These are phyloP conservation scores for Extremus antarcticus DNA, from an alignment of 495 filamentous ascomycete genomes.

Conservation along the genomic window DNA sequence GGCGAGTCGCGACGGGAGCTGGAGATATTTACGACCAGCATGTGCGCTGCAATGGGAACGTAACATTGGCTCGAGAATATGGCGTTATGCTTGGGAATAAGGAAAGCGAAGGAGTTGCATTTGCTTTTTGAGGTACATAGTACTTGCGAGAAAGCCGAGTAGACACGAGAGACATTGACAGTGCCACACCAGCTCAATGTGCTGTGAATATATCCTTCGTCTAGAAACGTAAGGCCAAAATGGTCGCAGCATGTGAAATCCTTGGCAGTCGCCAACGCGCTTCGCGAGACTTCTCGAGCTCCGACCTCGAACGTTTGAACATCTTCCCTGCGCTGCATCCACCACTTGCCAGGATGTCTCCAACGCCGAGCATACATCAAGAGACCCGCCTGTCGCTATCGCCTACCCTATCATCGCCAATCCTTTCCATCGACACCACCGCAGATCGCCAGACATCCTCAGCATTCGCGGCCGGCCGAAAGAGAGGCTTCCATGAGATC, in stretches of 20 bases:
- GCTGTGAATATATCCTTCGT: not conserved
- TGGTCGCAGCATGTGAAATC: not conserved
- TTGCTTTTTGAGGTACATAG: not conserved
- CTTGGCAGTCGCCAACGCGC: not conserved
- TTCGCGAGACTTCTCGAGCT: slow-evolving; percentile 2
- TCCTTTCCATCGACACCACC: slow-evolving; percentile 55
- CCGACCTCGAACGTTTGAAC: slow-evolving; percentile 1
- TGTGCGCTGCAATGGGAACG: not conserved
- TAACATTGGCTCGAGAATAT: not conserved
- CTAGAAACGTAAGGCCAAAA: not conserved
- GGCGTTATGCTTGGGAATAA: not conserved
- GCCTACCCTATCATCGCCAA: slow-evolving; percentile 57
- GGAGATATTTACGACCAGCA: not conserved
- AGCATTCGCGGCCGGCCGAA: slow-evolving; percentile 26
- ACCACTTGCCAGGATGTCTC: slow-evolving; percentile 23
- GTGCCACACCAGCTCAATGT: too few relatives aligned
- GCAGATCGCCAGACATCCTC: slow-evolving; percentile 25
- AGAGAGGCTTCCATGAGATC: slow-evolving; percentile 32
- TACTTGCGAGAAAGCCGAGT: not conserved
- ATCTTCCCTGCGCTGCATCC: not conserved
- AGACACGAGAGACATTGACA: too few relatives aligned
- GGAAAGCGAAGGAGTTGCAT: not conserved
- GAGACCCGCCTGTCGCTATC: slow-evolving; percentile 78
- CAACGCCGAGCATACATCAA: slow-evolving; percentile 48
- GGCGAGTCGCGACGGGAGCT: not conserved